phyloP scores from a whole-genome alignment of 2,329 filamentous ascomycete species.

The Cladosporium sp. region DNA sequence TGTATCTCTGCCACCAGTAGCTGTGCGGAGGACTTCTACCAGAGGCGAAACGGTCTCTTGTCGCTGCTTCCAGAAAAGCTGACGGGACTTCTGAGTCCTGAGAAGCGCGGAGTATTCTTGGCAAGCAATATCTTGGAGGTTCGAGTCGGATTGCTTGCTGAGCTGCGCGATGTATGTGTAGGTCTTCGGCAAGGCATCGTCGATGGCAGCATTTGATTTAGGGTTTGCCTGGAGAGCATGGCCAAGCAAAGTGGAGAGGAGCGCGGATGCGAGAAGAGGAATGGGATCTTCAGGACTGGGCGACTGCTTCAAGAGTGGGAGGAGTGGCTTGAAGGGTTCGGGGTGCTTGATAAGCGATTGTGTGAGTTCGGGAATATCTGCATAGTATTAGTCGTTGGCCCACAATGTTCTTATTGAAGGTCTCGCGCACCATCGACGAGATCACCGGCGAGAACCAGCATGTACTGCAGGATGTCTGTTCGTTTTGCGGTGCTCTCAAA shows the following conservation, averaged over 20 bases:
- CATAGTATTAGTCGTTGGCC: neutral
- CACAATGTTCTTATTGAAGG: neutral
- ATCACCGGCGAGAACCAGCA: conserved; percentile 83
- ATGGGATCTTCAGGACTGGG: conserved; percentile 81
- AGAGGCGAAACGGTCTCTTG: conserved; percentile 79
- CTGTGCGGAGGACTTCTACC: conserved; percentile 70
- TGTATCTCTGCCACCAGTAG: conserved; percentile 68
- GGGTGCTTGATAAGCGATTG: conserved; percentile 70
- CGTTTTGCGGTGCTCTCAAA: conserved; percentile 82
- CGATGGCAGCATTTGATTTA: conserved; percentile 57
- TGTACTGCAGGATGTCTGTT: conserved; percentile 88
- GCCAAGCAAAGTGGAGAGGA: conserved; percentile 75
- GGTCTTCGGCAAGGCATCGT: conserved; percentile 73
- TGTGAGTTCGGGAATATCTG: conserved; percentile 75
- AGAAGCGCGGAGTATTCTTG: conserved; percentile 84
- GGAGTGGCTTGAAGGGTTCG: conserved; percentile 70
- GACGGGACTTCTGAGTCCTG: conserved; percentile 67
- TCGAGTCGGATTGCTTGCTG: conserved; percentile 79
- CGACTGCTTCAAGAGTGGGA: conserved; percentile 78
- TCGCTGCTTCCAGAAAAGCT: conserved; percentile 86
- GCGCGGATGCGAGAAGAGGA: conserved; percentile 82
- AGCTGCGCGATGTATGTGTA: conserved; percentile 82
- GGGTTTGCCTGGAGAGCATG: conserved; percentile 58
- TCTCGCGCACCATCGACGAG: conserved; percentile 68
- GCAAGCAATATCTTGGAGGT: conserved; percentile 91